A percentile compares a stretch with the other conserved stretches of the same genome.
phyloP scores from a whole-genome alignment of 2,329 filamentous ascomycete genomes.

The Pestalotiopsis fici region DNA sequence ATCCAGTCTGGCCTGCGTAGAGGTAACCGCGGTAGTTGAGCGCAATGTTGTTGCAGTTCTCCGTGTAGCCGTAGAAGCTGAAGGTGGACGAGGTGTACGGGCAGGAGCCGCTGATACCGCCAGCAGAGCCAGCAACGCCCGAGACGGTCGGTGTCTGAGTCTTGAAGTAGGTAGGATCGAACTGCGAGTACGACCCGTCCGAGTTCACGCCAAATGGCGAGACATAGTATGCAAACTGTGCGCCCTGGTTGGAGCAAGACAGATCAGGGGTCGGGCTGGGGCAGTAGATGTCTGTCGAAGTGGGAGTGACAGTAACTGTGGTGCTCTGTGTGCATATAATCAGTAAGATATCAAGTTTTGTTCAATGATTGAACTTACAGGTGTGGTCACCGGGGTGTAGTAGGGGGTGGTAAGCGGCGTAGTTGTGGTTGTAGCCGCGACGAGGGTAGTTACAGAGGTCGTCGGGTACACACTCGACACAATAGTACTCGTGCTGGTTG shows the following conservation, averaged over 20 bases:
- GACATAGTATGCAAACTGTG: neutral
- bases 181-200: neutral
- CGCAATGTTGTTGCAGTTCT: conserved; percentile 1
- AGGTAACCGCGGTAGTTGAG: conserved; percentile 1
- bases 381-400: neutral
- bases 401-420: neutral
- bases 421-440: neutral
- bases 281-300: neutral
- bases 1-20: neutral
- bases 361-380: neutral
- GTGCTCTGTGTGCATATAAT: neutral
- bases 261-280: neutral
- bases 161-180: neutral
- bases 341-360: neutral
- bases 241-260: neutral
- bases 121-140: neutral
- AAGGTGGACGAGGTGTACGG: neutral
- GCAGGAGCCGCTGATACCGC: neutral
- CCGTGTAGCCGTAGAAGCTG: neutral
- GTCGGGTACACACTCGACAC: conserved; percentile 5
- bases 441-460: neutral
- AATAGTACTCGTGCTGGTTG: conserved; percentile 4
- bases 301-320: conserved; percentile 1
- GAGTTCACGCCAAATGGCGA: neutral
- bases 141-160: neutral